Evolutionary conservation across 495 filamentous ascomycete genomes (phyloP).

Genomic region (Xylaria cubensis): DNA sequence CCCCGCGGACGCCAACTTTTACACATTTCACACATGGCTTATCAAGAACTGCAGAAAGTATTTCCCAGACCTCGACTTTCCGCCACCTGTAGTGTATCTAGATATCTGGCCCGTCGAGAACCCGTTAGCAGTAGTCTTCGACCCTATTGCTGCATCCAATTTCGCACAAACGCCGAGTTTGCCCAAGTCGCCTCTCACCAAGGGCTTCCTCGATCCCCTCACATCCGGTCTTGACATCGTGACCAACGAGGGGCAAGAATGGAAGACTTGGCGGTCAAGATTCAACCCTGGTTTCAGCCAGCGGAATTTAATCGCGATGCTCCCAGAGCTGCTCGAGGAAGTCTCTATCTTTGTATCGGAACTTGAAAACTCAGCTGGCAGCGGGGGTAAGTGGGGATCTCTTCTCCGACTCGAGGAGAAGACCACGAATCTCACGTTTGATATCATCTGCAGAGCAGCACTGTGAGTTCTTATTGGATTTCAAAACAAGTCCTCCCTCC

Average conservation of each 20-base stretch:
- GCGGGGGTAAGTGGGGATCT: slow-evolving; percentile 36
- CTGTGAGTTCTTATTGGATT: slow-evolving; percentile 31
- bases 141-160: slow-evolving; percentile 47
- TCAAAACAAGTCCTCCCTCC: background rate
- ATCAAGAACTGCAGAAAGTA: slow-evolving; percentile 34
- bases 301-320: slow-evolving; percentile 44
- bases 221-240: slow-evolving; percentile 41
- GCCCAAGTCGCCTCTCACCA: slow-evolving; percentile 24
- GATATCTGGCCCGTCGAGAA: slow-evolving; percentile 53
- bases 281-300: slow-evolving; percentile 51
- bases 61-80: slow-evolving; percentile 37
- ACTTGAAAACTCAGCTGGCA: slow-evolving; percentile 38
- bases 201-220: slow-evolving; percentile 37
- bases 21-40: slow-evolving; percentile 36
- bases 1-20: slow-evolving; percentile 38
- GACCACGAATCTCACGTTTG: slow-evolving; percentile 46
- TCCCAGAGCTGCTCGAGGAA: slow-evolving; percentile 50
- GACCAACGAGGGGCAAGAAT: slow-evolving; percentile 42
- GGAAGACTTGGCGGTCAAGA: slow-evolving; percentile 47
- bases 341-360: slow-evolving; percentile 39
- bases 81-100: slow-evolving; percentile 48
- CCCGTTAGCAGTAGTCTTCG: slow-evolving; percentile 40
- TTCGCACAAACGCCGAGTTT: slow-evolving; percentile 35
- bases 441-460: slow-evolving; percentile 45
- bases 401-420: slow-evolving; percentile 44